These are phyloP conservation scores for Penicillium paneum DNA, from an alignment of 2,329 filamentous ascomycete species.

Conservation along the genomic window DNA sequence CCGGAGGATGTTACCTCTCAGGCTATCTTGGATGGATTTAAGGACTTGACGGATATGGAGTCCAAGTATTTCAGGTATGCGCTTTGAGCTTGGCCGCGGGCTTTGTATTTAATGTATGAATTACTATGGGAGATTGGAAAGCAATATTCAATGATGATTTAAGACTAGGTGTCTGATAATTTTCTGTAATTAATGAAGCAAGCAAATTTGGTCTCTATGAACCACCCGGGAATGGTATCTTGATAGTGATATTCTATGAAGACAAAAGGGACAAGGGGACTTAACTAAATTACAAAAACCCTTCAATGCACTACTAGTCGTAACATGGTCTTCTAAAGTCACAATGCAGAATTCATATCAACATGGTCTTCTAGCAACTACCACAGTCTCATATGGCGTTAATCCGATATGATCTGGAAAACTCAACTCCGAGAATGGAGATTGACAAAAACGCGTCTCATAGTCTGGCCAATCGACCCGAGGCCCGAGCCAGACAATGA, in stretches of 20 bases:
- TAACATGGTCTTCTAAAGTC: background rate
- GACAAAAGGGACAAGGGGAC: background rate
- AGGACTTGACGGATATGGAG: conserved; percentile 38
- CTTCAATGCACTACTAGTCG: background rate
- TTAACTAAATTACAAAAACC: background rate
- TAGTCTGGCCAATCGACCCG: conserved; percentile 32
- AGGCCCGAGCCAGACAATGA: conserved; percentile 33
- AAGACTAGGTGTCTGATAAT: background rate
- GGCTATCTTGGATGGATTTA: conserved; percentile 34
- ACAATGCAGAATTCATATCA: background rate
- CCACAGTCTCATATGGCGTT: conserved; percentile 25
- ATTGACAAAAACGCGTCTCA: conserved; percentile 25
- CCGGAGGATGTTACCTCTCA: conserved; percentile 16
- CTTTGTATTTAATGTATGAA: background rate
- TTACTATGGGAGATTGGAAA: background rate
- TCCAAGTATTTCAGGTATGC: conserved; percentile 38
- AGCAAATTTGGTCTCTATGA: background rate
- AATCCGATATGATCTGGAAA: conserved; percentile 24
- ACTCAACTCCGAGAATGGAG: conserved; percentile 18
- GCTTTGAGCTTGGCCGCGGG: conserved; percentile 17
- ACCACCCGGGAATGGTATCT: background rate
- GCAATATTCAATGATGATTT: no score
- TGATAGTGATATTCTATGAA: background rate
- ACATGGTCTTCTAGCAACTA: conserved; percentile 16
- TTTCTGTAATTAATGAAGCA: background rate